A percentile compares a stretch with the other conserved stretches of the same genome.
These are phyloP conservation scores for Albatrellus sp. DNA, from an alignment of 1,284 basidiomycete genomes.

Conservation along the genomic window DNA sequence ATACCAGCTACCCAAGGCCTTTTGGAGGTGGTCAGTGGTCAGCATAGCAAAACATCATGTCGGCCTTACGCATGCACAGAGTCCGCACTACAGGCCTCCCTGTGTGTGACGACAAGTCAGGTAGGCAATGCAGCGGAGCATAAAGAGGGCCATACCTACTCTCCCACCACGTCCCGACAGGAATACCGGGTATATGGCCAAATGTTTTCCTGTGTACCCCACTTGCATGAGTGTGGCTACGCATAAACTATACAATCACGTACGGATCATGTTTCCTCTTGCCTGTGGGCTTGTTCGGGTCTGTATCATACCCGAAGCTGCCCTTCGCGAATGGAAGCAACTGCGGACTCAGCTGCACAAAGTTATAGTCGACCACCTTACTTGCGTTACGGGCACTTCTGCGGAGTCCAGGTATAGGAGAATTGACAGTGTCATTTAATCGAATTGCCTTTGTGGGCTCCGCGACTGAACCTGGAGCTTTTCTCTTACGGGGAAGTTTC, in stretches of 20 bases:
- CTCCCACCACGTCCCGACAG: constrained; percentile 75
- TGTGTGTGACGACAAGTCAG: constrained; percentile 10
- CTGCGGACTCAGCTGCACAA: constrained; percentile 13
- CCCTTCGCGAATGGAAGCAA: constrained; percentile 12
- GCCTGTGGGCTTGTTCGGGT: constrained; percentile 15
- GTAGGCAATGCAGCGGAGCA: not conserved
- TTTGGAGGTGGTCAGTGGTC: constrained; percentile 1
- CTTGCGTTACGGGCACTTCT: constrained; percentile 54
- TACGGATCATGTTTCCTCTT: constrained; percentile 53
- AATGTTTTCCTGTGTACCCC: constrained; percentile 27
- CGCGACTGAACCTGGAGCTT: constrained; percentile 15
- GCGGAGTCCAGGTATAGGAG: constrained; percentile 23
- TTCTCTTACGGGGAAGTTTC: constrained; percentile 30
- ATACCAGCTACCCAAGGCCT: constrained; percentile 74
- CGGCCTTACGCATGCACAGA: constrained; percentile 49
- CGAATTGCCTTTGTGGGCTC: not conserved
- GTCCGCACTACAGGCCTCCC: constrained; percentile 57
- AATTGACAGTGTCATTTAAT: not conserved
- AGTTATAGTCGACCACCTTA: constrained; percentile 42
- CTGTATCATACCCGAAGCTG: constrained; percentile 12
- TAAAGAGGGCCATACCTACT: constrained; percentile 26
- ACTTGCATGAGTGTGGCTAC: not conserved
- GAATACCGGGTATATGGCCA: constrained; percentile 59
- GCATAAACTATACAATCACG: constrained; percentile 14
- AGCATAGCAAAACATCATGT: not conserved